A percentile compares a stretch with the other conserved stretches of the same genome.
Evolutionary conservation across 1,284 basidiomycete species (phyloP).

Genomic region (Phaffia rhodozyma): DNA sequence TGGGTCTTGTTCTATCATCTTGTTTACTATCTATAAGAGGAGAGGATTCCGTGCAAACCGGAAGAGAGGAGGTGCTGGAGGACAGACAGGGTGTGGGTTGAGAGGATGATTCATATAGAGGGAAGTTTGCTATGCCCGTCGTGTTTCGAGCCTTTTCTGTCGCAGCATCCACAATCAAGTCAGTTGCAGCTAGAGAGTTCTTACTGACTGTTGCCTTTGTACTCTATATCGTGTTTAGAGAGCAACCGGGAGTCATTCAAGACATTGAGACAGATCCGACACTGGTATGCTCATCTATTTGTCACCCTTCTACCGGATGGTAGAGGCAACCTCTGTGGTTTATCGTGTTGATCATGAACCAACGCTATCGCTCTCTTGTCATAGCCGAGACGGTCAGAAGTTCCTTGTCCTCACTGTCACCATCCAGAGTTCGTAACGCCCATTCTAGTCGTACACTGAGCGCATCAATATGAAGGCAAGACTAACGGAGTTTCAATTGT

Average conservation of each 20-base stretch:
- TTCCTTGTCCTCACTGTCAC: slow-evolving; percentile 36
- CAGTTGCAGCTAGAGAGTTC: too few relatives aligned
- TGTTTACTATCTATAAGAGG: too few relatives aligned
- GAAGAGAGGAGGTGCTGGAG: too few relatives aligned
- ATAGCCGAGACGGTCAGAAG: slow-evolving; percentile 31
- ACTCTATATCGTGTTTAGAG: slow-evolving; percentile 42
- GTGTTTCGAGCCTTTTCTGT: not conserved
- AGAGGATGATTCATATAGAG: not conserved
- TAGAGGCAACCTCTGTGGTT: too few relatives aligned
- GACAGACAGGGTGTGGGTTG: not conserved
- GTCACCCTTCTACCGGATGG: not conserved
- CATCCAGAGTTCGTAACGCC: slow-evolving; percentile 29
- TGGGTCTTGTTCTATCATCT: not conserved
- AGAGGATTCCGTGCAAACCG: not conserved
- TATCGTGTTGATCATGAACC: too few relatives aligned
- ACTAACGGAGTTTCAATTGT: not conserved
- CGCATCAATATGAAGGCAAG: not conserved
- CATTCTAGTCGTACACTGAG: not conserved
- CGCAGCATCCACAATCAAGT: too few relatives aligned
- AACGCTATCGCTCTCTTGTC: not conserved
- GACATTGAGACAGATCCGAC: slow-evolving; percentile 87
- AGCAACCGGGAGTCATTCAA: slow-evolving; percentile 80
- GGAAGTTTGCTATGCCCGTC: not conserved
- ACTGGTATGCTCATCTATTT: slow-evolving; percentile 42
- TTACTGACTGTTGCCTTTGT: too few relatives aligned